Base-by-base conservation (phyloP, 768 basidiomycete species). In the Macrocybe gigantea region DNA sequence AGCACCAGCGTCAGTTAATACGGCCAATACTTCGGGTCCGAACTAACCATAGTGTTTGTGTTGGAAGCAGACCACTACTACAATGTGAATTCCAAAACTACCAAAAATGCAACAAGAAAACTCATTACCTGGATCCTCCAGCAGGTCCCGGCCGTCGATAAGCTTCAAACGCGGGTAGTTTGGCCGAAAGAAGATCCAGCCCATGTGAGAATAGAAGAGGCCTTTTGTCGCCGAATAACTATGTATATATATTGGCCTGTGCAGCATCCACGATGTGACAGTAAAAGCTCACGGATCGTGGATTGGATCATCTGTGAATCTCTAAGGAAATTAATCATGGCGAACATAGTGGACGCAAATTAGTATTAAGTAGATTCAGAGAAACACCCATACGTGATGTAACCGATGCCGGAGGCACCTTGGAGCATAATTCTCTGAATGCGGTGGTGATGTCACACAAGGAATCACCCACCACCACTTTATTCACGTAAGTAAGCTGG, bases 161-260 rank as follows among this genome's bases (percentile, higher is more conserved):
- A 79, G 60, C 36, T 72, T 68, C 68, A 90, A 67, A 14, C 78
- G 70, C 30, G 74, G 68, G 57, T 90, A 89, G 1, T 57, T 74
- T 1, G 85, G 80, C 61, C 88, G 87, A 68, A 71, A 81, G 62
- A 91, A 90, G 56, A 90, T 89, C 88, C 89, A 92, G 1, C 88
- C 89, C 71, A 89, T 78, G 55, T 90, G 88, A 5, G 86, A 84
- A 58, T 79, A 88, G 44, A 85, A 73, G 1, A 92, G 63, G 0
- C 89, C 88, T 29, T 74, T 71, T 0, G 85, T 84, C 0, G 88
- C 89, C 12, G 83, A 73, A 59, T 92, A 92, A 3, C 83, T 84
- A 38, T 3, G 7, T 33, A 31, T 32, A 41, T n/a, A 6, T 35
- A 11, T 33, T n/a, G 41, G 10, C 7, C 29, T 10, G 7, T 33